Evolutionary conservation across 2,329 filamentous ascomycete species (phyloP), one percentile per base, ranked within the genome.

Genomic region (Rachicladosporium sp.): DNA sequence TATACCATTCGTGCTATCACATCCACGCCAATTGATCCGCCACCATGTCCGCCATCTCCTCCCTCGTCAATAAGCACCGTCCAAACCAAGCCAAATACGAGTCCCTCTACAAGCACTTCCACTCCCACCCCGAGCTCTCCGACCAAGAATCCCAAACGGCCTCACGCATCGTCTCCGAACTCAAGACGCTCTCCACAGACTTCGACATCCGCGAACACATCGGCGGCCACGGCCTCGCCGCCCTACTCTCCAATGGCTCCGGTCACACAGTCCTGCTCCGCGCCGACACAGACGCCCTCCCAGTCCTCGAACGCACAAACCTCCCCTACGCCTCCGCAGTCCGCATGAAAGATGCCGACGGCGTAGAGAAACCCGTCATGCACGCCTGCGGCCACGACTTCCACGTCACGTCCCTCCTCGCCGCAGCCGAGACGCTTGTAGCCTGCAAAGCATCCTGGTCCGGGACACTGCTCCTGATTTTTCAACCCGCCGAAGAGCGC

Each of bases 341-440:
- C 7, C 63, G 64, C 51, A 59, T 58, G 27, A 66, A 70, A 46
- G 56, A 59, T 15, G 42, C 54, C 2, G 64, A 71, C 6, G 73
- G 72, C 0, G 53, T 61, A 0, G 59, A 65, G 39, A 68, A 69
- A 38, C 70, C 72, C 0, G 71, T 78, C 0, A 81, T 82, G 77
- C 78, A 82, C 55, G 77, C 76, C 13, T 82, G 77, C 53, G 78
- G 78, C 0, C 78, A 82, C 49, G 76, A 80, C 47, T 73, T 78
- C 62, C 77, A 82, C 51, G 71, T 80, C 19, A 67, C 73, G 0
- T 61, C 63, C 27, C 60, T 81, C 3, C 62, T 82, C 1, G 78
- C 68, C 0, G 69, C 71, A 0, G 67, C 73, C 0, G 62, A 69
- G 12, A 60, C 68, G 0, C 60, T 84, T 0, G 56, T 65, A 1